phyloP scores from a whole-genome alignment of 2,329 filamentous ascomycete genomes.

The Scopulariopsis brevicaulis region DNA sequence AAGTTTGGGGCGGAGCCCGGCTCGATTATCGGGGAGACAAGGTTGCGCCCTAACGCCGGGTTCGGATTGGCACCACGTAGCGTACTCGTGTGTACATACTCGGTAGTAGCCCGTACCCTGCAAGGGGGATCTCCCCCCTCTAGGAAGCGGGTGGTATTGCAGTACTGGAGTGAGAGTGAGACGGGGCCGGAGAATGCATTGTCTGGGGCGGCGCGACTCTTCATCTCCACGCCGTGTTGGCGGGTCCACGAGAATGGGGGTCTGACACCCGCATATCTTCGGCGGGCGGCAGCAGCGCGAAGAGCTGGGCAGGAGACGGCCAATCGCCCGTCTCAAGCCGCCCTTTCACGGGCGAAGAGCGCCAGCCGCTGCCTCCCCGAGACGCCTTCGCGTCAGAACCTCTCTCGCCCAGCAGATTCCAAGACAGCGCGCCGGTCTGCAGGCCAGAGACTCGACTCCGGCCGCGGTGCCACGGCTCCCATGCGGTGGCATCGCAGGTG shows the following conservation, averaged over 20 bases:
- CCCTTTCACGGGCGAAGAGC: too few relatives aligned
- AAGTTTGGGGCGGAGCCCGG: not conserved
- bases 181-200: not conserved
- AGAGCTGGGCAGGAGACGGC: not conserved
- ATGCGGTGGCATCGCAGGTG: not conserved
- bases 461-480: not conserved
- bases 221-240: not conserved
- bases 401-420: not conserved
- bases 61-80: too few relatives aligned
- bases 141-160: too few relatives aligned
- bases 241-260: constrained; percentile 2
- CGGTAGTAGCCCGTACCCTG: too few relatives aligned
- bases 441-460: not conserved
- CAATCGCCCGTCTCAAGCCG: too few relatives aligned
- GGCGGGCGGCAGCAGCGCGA: not conserved
- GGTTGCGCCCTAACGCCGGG: too few relatives aligned
- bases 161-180: too few relatives aligned
- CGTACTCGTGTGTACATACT: too few relatives aligned
- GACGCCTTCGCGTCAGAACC: not conserved
- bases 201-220: not conserved
- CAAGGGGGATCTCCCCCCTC: too few relatives aligned
- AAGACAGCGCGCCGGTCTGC: not conserved
- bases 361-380: too few relatives aligned
- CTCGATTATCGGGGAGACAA: too few relatives aligned
- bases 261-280: not conserved